Evolutionary conservation across 768 basidiomycete genomes (phyloP).

Genomic region (Lentinus tigrinus): DNA sequence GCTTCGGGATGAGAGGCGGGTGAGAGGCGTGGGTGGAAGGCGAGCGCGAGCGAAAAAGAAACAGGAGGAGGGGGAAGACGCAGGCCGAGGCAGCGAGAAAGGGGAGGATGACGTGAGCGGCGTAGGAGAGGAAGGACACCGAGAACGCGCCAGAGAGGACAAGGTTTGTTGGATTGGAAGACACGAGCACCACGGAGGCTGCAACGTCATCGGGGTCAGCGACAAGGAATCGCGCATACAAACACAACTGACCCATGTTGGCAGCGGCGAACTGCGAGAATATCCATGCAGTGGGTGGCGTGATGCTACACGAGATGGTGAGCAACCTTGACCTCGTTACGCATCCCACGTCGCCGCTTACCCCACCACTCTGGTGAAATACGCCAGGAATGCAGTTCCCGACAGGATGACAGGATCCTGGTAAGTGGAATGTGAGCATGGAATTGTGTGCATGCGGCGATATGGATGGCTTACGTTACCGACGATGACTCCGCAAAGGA

Average conservation of each 20-base stretch:
- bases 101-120: conserved; percentile 80
- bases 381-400: conserved; percentile 87
- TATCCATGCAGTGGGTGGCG: conserved; percentile 60
- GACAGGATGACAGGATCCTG: conserved; percentile 88
- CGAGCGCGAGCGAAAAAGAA: conserved; percentile 58
- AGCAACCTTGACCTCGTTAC: neutral
- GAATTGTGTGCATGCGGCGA: too few species aligned
- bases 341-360: conserved; percentile 6
- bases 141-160: conserved; percentile 86
- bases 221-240: neutral
- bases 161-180: conserved; percentile 93
- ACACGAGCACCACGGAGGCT: conserved; percentile 61
- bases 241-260: conserved; percentile 51
- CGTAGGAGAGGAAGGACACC: conserved; percentile 76
- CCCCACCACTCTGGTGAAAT: conserved; percentile 73
- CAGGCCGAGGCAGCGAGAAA: conserved; percentile 63
- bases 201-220: neutral
- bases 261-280: conserved; percentile 77
- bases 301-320: conserved; percentile 20
- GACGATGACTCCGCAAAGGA: conserved; percentile 71
- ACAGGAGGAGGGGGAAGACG: conserved; percentile 58
- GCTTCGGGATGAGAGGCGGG: neutral
- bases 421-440: neutral
- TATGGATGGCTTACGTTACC: conserved; percentile 54
- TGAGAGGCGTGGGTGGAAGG: conserved; percentile 47